These are phyloP conservation scores for Fennellomyces sp. DNA, from an alignment of 371 early-diverging fungal species.

Conservation along the genomic window DNA sequence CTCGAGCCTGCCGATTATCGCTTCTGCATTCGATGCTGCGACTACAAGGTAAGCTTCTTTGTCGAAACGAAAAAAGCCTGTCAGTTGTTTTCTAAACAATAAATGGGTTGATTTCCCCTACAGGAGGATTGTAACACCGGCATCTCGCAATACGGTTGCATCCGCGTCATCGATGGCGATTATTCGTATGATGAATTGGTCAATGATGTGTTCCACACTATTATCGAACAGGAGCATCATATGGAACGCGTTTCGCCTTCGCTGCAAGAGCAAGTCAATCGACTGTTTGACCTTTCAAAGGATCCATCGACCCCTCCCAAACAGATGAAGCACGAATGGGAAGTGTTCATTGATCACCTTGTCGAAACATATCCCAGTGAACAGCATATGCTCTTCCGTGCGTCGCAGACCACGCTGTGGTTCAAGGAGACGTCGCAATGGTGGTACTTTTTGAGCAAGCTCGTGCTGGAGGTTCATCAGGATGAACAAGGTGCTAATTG, in stretches of 20 bases:
- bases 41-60: constrained; percentile 7
- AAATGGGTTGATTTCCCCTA: background rate
- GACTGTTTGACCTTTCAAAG: background rate
- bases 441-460: background rate
- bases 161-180: constrained; percentile 38
- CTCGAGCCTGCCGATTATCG: constrained; percentile 45
- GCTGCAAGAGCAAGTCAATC: background rate
- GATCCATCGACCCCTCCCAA: background rate
- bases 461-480: background rate
- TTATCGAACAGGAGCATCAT: background rate
- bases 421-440: background rate
- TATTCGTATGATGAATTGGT: constrained; percentile 20
- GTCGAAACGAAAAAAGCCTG: background rate
- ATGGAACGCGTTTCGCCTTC: background rate
- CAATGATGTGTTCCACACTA: background rate
- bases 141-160: constrained; percentile 44
- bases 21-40: constrained; percentile 50
- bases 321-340: background rate
- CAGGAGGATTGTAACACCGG: constrained; percentile 39
- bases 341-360: background rate
- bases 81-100: background rate
- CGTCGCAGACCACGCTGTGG: background rate
- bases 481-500: too few relatives aligned
- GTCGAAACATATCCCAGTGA: background rate
- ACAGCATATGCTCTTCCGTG: background rate